Evolutionary conservation across 23 red algal species (phyloP), one percentile per base, ranked within the genome.

Genomic region (Agarophyton chilense): DNA sequence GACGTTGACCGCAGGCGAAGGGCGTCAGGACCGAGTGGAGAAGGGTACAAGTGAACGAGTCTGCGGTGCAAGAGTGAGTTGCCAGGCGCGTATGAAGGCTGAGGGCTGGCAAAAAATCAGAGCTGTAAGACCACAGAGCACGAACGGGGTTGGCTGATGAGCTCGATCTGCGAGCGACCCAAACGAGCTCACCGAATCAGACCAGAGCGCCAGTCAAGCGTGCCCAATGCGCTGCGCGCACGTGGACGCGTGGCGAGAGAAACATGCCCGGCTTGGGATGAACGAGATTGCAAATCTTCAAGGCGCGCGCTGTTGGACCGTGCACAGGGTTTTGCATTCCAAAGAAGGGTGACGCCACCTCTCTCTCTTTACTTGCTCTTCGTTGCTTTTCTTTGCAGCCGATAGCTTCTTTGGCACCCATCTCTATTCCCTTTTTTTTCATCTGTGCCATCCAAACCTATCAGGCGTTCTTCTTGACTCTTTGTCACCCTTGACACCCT

Each of bases 121-220:
- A 16, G 38, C 40, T 43, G 68, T 74, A 74, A 74, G 68, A 74
- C n/a, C 38, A 49, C 41, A 39, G 43, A 31, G 43, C 43, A 29
- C 68, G 68, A 39, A 65, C 31, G 38, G 65, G 40, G 68, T 74
- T 74, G 68, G 68, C 43, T 31, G 24, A 74, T 74, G 68, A 74
- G 68, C 68, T 74, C 68, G 68, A 74, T 74, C 68, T 74, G 68
- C 68, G 65, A 72, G 65, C 39, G 68, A 74, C 40, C 8, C 68
- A 2, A 47, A 74, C 68, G 68, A 74, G 68, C 68, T 74, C 68
- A 32, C 68, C 68, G 68, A 74, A 74, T 74, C 41, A 28, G 2
- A 49, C 4, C 40, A 7, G 39, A 1, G 36, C 65, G 40, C 65
- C 10, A 33, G 31, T 1, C 11, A 22, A 32, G 22, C 40, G 40